These are phyloP conservation scores for Chalaropsis thielavioides DNA, from an alignment of 2,329 filamentous ascomycete species.

Conservation along the genomic window DNA sequence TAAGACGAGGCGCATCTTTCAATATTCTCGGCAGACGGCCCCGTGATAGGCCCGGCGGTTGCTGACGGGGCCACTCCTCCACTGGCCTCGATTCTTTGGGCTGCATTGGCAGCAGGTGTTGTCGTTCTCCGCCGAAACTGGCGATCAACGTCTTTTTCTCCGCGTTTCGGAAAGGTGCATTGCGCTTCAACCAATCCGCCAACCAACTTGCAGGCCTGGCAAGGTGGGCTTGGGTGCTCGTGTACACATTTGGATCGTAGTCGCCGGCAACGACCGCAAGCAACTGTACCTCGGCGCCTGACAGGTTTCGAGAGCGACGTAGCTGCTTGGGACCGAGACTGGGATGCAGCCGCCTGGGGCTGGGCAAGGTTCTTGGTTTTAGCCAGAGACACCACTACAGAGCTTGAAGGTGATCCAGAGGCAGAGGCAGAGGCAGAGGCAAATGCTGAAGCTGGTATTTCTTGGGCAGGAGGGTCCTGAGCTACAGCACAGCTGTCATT, in stretches of 20 bases:
- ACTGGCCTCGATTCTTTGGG: background rate
- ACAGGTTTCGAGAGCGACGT: slow-evolving; percentile 4
- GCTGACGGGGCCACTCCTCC: background rate
- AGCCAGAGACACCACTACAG: no score
- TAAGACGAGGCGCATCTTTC: background rate
- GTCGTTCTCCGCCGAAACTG: slow-evolving; percentile 18
- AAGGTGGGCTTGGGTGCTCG: slow-evolving; percentile 17
- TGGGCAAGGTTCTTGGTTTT: background rate
- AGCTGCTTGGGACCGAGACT: background rate
- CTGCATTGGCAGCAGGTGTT: background rate
- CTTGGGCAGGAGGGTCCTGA: background rate
- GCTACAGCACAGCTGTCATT: background rate
- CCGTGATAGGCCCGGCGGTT: background rate
- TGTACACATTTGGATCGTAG: slow-evolving; percentile 21
- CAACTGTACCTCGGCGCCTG: slow-evolving; percentile 20
- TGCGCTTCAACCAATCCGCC: slow-evolving; percentile 17
- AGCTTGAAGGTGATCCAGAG: background rate
- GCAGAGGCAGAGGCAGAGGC: background rate
- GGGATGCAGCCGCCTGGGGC: background rate
- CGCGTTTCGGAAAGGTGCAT: slow-evolving; percentile 20
- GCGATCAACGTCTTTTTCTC: slow-evolving; percentile 20
- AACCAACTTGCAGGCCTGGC: slow-evolving; percentile 19
- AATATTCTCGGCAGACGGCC: background rate
- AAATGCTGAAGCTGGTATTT: background rate
- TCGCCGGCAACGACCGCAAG: slow-evolving; percentile 22